A percentile compares a stretch with the other conserved stretches of the same genome.
Evolutionary conservation across 2,329 filamentous ascomycete genomes (phyloP).

Genomic region (Geosmithia putterillii): DNA sequence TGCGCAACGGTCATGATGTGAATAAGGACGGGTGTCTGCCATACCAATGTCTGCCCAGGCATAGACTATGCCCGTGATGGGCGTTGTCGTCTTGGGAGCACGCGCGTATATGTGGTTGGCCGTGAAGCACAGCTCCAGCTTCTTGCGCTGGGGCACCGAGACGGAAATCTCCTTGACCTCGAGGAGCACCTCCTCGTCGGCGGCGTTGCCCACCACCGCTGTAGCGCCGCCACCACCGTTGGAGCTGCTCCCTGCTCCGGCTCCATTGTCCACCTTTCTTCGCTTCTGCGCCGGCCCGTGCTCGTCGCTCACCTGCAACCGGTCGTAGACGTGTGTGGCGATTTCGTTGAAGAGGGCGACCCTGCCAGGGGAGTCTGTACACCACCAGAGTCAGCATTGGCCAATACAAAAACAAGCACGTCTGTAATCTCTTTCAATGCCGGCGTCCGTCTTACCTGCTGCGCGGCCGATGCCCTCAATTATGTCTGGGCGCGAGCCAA

Average conservation of each 20-base stretch:
- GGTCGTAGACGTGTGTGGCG: constrained; percentile 34
- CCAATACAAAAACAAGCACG: neutral
- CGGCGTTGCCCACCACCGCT: constrained; percentile 16
- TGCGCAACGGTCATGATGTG: no score
- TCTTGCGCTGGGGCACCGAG: constrained; percentile 56
- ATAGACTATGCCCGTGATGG: constrained; percentile 41
- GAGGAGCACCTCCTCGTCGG: constrained; percentile 39
- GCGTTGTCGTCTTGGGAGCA: constrained; percentile 34
- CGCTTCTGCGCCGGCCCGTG: constrained; percentile 39
- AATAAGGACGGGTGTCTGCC: no score
- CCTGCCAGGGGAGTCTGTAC: constrained; percentile 34
- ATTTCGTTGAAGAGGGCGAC: constrained; percentile 46
- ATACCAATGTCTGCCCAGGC: constrained; percentile 51
- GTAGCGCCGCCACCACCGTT: constrained; percentile 3
- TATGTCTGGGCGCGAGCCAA: constrained; percentile 44
- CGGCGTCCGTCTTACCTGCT: constrained; percentile 37
- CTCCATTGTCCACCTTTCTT: constrained; percentile 30
- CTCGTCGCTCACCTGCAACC: constrained; percentile 24
- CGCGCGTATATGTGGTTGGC: constrained; percentile 45
- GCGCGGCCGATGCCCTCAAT: constrained; percentile 37
- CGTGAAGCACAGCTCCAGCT: constrained; percentile 53
- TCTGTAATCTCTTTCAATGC: no score
- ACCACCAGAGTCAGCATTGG: constrained; percentile 3
- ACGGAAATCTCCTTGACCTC: constrained; percentile 55
- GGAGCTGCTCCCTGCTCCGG: neutral